A percentile compares a stretch with the other conserved stretches of the same genome.
Conservation (phyloP, 208 protist genomes). For the Herpetomonas muscarum region DNA sequence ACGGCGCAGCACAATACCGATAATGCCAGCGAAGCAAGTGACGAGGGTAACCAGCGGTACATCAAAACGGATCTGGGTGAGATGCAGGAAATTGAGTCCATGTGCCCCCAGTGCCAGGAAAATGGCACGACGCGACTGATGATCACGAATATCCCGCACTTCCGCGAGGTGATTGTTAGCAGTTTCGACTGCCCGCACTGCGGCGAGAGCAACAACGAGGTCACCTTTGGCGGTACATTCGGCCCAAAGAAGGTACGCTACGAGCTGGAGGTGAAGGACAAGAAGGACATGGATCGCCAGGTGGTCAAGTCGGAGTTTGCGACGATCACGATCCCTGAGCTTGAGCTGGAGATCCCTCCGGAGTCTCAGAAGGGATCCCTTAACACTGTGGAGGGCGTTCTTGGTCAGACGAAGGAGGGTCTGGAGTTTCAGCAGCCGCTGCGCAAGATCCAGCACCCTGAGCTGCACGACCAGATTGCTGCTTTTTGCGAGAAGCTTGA, state of each 20-base stretch:
- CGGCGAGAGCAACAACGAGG: slow-evolving; percentile 85
- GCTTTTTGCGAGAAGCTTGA: slow-evolving; percentile 73
- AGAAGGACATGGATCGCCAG: slow-evolving; percentile 89
- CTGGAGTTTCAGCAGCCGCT: slow-evolving; percentile 74
- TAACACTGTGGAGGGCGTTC: slow-evolving; percentile 94
- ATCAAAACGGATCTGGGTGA: slow-evolving; percentile 84
- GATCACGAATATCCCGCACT: slow-evolving; percentile 91
- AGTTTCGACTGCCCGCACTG: slow-evolving; percentile 90
- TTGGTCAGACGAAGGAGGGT: slow-evolving; percentile 76
- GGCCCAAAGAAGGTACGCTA: slow-evolving; percentile 78
- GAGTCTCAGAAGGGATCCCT: slow-evolving; percentile 85
- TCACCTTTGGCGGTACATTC: slow-evolving; percentile 85
- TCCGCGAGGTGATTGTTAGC: slow-evolving; percentile 90
- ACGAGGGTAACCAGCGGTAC: slow-evolving; percentile 28
- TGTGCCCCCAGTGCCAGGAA: slow-evolving; percentile 82
- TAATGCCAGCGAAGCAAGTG: neutral
- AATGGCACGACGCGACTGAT: slow-evolving; percentile 88
- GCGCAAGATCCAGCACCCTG: slow-evolving; percentile 67
- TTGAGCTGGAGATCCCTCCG: slow-evolving; percentile 92
- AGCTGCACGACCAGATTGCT: slow-evolving; percentile 79
- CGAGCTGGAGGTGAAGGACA: slow-evolving; percentile 74
- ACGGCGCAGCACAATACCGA: slow-evolving; percentile 3
- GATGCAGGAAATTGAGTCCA: slow-evolving; percentile 85
- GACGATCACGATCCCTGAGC: slow-evolving; percentile 85
- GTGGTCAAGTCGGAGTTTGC: slow-evolving; percentile 93